Percentiles rank a stretch among this genome's conserved stretches.
These are phyloP conservation scores for Erucastrum elatum DNA, from an alignment of 345 rosid species.

Conservation along the genomic window DNA sequence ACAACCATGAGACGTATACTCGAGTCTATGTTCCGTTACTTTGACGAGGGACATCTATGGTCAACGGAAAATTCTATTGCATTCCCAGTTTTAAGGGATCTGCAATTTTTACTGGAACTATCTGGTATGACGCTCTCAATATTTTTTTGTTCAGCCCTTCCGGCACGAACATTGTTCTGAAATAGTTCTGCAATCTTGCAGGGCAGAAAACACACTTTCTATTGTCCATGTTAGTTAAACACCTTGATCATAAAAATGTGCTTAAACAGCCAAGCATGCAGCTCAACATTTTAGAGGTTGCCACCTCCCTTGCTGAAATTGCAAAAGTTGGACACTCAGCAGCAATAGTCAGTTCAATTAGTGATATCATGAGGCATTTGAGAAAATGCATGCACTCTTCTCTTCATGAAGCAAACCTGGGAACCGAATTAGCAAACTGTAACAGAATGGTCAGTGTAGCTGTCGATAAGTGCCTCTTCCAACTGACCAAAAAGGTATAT, in stretches of 20 bases:
- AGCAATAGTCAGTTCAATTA: conserved; percentile 75
- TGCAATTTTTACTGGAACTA: conserved; percentile 78
- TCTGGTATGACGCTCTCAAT: conserved; percentile 52
- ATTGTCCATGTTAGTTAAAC: conserved; percentile 84
- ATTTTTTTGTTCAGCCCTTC: conserved; percentile 5
- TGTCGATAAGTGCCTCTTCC: conserved; percentile 84
- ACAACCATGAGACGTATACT: conserved; percentile 84
- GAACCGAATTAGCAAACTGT: conserved; percentile 57
- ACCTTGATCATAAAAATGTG: conserved; percentile 92
- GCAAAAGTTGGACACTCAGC: conserved; percentile 73
- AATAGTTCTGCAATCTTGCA: conserved; percentile 38
- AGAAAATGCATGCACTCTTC: conserved; percentile 85
- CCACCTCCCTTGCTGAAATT: conserved; percentile 66
- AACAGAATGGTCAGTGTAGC: conserved; percentile 64
- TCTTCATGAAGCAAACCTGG: conserved; percentile 70
- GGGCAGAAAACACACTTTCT: conserved; percentile 87
- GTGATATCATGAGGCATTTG: conserved; percentile 87
- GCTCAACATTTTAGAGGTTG: conserved; percentile 78
- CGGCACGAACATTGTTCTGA: conserved; percentile 21
- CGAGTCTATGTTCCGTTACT: conserved; percentile 88
- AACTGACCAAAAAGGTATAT: conserved; percentile 65
- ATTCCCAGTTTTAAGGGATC: conserved; percentile 75
- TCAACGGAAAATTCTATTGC: conserved; percentile 79
- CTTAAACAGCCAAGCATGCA: conserved; percentile 78
- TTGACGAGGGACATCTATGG: conserved; percentile 73